Base-by-base conservation (phyloP, 2,329 filamentous ascomycete species). In the Acrodontium crateriforme region DNA sequence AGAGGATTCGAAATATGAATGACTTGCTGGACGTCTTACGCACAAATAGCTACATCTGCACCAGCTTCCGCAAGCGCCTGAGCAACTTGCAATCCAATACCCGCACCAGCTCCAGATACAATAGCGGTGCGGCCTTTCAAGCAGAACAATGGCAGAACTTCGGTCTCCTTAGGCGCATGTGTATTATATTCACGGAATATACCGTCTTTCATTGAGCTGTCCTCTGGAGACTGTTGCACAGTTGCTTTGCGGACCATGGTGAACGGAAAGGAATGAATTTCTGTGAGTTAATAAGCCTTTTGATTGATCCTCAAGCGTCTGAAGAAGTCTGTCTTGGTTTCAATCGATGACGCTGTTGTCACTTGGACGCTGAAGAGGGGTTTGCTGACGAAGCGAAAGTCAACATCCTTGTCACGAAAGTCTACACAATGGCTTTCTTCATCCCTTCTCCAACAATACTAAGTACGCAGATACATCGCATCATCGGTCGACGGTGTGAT, bases 21-120 rank as follows among this genome's bases (percentile, higher is more conserved):
- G 15, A 11, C 11, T 18, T 21, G 24, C 3, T 22, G 16, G 13
- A n/a, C 10, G 13, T 2, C 12, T 25, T 7, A n/a, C 27, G n/a
- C 27, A 32, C 57, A 62, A 13, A 62, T 53, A 6, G 57, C 58
- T 7, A 62, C 55, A 27, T 60, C 48, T n/a, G 52, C 58, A 5
- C 57, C 56, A 3, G 56, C 56, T 37, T 53, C 51, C 9, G 50
- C 51, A 27, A 52, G 41, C 6, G 41, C 46, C 30, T 46, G 40
- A 12, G 46, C 49, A 16, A 53, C 47, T 25, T 42, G 38, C 14
- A 49, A 40, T 12, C 50, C 50, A 28, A 54, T 53, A 21, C 50
- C 51, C 13, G 47, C 46, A 6, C 46, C 49, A 7, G 49, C 46
- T 16, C 51, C 51, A 17, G 49, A 49, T 12, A 54, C 44, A 24